Evolutionary conservation across 1,139 yeast genomes (phyloP), one percentile per base, ranked within the genome.

Genomic region (Candida glucosophila): DNA sequence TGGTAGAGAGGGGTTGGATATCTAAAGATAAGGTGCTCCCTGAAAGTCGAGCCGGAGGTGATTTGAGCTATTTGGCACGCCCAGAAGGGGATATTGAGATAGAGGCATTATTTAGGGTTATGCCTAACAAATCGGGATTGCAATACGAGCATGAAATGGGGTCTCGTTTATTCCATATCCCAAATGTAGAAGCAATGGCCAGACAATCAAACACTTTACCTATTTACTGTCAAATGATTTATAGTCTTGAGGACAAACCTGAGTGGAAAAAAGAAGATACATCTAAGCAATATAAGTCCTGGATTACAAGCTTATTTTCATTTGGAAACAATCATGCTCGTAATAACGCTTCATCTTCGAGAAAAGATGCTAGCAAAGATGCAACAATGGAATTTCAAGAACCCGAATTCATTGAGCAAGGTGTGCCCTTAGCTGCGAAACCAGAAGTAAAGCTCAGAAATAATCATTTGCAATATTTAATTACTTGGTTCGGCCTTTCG

Each of bases 1-100:
- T 90, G 30, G 69, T 90, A 17, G 93, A 85, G 49, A 70, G 99
- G 39, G 99, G 99, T 5, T 90, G 97, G 95, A 76, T 90, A 24
- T 60, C 73, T 17, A 85, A 80, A 39, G 79, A 76, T 11, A 74
- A 73, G 37, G 77, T 80, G 5, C 60, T 74, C 15, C 94, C 92
- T 17, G 54, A 60, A 7, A 55, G 63, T 5, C 68, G 98, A 40
- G 33, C 37, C 12, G 33, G 42, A 6, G 67, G 64, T 4, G 68
- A 61, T 41, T 64, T 69, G 46, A 65, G 62, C 23, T 88, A 72
- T 49, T 61, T 80, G 36, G 76, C 92, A 2, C 45, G 78, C 31
- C 95, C 95, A 1, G 56, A 64, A 34, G 93, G 88, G 6, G 79
- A 73, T 31, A 80, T 83, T 24, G 77, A 76, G 26, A 59, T 88